Evolutionary conservation across 805 yeast genomes (phyloP).

Genomic region (Candida dendrica): DNA sequence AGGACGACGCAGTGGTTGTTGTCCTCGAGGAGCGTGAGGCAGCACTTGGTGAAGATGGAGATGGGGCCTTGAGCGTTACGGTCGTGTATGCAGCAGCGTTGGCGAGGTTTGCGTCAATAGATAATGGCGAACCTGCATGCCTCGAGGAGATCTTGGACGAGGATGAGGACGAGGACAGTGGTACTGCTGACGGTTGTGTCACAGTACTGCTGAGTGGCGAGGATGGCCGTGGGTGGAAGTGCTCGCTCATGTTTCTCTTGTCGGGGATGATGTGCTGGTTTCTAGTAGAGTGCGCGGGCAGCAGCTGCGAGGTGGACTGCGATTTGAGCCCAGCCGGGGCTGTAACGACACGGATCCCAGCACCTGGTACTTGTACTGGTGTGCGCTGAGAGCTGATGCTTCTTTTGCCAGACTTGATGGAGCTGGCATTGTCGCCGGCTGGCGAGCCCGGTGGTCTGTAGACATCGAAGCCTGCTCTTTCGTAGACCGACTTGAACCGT

Average conservation of each 20-base stretch:
- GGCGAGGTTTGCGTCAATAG: background rate
- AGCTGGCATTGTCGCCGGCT: background rate
- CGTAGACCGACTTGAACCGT: slow-evolving; percentile 63
- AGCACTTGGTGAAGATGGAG: no score
- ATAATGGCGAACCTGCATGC: background rate
- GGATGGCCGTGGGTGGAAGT: background rate
- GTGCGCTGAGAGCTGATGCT: background rate
- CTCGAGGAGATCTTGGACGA: background rate
- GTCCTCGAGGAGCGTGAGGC: no score
- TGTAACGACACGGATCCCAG: background rate
- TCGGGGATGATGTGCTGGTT: background rate
- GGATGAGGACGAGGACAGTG: background rate
- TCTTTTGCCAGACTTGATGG: slow-evolving; percentile 1
- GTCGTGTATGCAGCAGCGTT: background rate
- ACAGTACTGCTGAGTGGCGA: background rate
- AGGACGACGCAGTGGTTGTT: no score
- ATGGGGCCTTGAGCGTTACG: no score
- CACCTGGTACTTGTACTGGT: no score
- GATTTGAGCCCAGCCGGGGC: background rate
- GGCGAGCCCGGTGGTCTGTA: slow-evolving; percentile 20
- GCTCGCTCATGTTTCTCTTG: background rate
- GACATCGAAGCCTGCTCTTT: slow-evolving; percentile 76
- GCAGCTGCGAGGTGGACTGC: background rate
- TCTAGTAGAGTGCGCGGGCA: background rate
- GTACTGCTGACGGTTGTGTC: background rate